phyloP scores from a whole-genome alignment of 129 eudicot genomes.

The Kitagawia praeruptora region DNA sequence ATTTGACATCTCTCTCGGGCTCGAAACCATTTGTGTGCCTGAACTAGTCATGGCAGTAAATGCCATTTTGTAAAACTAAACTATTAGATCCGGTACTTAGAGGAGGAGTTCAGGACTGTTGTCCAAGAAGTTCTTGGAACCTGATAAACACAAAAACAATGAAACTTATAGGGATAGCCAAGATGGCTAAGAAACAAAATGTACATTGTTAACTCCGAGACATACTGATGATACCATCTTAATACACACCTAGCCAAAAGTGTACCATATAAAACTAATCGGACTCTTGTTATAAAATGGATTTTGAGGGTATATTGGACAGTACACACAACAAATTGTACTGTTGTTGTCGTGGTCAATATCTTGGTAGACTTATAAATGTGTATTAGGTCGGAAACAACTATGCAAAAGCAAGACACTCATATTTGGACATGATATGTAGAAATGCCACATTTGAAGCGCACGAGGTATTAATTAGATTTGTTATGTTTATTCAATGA shows the following conservation, averaged over 20 bases:
- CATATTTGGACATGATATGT: constrained; percentile 18
- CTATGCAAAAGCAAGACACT: constrained; percentile 5
- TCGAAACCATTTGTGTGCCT: constrained; percentile 30
- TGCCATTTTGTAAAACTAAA: constrained; percentile 33
- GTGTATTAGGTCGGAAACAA: not conserved
- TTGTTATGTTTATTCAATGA: not conserved
- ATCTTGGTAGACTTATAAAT: not conserved
- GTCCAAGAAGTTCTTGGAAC: constrained; percentile 11
- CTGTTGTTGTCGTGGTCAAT: not conserved
- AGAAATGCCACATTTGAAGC: not conserved
- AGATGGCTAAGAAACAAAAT: constrained; percentile 20
- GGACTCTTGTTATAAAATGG: not conserved
- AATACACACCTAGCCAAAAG: not conserved
- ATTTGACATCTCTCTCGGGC: constrained; percentile 20
- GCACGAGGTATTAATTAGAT: not conserved
- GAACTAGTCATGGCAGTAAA: constrained; percentile 32
- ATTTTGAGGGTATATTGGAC: constrained; percentile 1
- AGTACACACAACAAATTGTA: not conserved
- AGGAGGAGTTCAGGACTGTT: not conserved
- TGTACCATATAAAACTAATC: not conserved
- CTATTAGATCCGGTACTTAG: constrained; percentile 14
- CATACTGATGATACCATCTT: not conserved
- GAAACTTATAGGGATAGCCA: constrained; percentile 23
- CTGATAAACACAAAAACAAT: constrained; percentile 14
- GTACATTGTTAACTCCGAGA: constrained; percentile 31